These are phyloP conservation scores for Sporothrix globosa DNA, from an alignment of 2,329 filamentous ascomycete species.

Conservation along the genomic window DNA sequence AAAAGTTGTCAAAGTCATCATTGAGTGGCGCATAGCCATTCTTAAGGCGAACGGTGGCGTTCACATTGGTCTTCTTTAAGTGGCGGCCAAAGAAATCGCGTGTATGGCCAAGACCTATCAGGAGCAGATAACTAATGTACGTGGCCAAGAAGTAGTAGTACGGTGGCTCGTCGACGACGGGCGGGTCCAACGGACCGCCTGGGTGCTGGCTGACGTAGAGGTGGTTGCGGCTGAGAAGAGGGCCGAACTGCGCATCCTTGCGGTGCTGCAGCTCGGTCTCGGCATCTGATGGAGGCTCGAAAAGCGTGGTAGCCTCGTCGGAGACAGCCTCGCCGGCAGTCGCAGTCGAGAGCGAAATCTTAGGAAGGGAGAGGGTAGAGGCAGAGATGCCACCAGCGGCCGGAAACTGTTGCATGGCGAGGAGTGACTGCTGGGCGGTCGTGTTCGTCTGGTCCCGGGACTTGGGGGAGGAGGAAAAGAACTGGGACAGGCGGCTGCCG, in stretches of 20 bases:
- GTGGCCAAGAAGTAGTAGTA: constrained; percentile 97
- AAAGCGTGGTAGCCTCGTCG: constrained; percentile 75
- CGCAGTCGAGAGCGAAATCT: constrained; percentile 87
- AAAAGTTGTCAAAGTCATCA: constrained; percentile 99
- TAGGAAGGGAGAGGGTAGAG: constrained; percentile 77
- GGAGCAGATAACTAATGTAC: constrained; percentile 95
- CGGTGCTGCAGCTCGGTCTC: constrained; percentile 76
- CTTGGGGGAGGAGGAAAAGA: constrained; percentile 82
- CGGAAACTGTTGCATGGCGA: constrained; percentile 64
- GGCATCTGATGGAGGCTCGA: constrained; percentile 82
- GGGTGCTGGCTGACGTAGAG: constrained; percentile 87
- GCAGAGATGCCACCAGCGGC: constrained; percentile 61
- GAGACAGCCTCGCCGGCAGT: constrained; percentile 72
- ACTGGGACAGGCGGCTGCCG: constrained; percentile 72
- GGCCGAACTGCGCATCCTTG: constrained; percentile 88
- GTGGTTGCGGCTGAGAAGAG: constrained; percentile 77
- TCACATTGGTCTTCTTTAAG: constrained; percentile 80
- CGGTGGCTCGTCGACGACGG: constrained; percentile 90
- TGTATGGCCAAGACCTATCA: constrained; percentile 93
- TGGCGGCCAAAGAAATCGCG: constrained; percentile 98
- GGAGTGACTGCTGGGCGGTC: constrained; percentile 67
- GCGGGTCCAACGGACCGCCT: constrained; percentile 76
- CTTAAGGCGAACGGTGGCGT: constrained; percentile 77
- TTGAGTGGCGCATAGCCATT: constrained; percentile 95
- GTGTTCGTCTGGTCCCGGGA: constrained; percentile 64